Evolutionary conservation across 305 asterid genomes (phyloP).

Genomic region (Solanum chacoense): DNA sequence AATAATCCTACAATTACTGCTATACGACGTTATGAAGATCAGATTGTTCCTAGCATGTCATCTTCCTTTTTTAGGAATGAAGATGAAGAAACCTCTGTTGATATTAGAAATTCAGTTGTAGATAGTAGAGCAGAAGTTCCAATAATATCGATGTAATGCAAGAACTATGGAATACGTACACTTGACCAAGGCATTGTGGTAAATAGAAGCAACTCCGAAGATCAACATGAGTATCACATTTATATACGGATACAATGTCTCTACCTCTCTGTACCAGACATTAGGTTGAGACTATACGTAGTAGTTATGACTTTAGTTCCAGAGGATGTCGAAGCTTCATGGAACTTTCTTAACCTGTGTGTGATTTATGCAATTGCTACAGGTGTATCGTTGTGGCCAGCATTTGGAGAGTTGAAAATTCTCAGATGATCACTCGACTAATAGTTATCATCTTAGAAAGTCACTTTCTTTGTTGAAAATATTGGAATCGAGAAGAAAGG

Average conservation of each 20-base stretch:
- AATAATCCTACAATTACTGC: slow-evolving; percentile 15
- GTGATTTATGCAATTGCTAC: neutral
- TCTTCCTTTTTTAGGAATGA: slow-evolving; percentile 29
- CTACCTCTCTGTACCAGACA: neutral
- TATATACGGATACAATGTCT: neutral
- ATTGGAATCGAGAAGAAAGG: neutral
- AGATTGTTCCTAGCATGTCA: slow-evolving; percentile 94
- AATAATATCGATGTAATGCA: slow-evolving; percentile 22
- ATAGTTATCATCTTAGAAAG: neutral
- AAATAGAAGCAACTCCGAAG: slow-evolving; percentile 52
- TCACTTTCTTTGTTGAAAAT: neutral
- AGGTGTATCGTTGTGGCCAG: neutral
- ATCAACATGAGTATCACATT: neutral
- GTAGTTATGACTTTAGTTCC: neutral
- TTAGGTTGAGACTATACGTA: neutral
- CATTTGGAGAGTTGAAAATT: neutral
- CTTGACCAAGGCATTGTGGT: slow-evolving; percentile 12
- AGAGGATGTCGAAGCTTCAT: neutral
- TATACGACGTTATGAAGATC: slow-evolving; percentile 45
- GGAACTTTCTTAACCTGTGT: neutral
- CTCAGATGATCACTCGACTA: neutral
- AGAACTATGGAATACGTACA: slow-evolving; percentile 24
- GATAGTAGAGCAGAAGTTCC: slow-evolving; percentile 74
- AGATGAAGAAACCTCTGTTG: slow-evolving; percentile 54
- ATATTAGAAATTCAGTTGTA: slow-evolving; percentile 30